phyloP scores from a whole-genome alignment of 345 rosid genomes.

The Gossypium longicalyx region DNA sequence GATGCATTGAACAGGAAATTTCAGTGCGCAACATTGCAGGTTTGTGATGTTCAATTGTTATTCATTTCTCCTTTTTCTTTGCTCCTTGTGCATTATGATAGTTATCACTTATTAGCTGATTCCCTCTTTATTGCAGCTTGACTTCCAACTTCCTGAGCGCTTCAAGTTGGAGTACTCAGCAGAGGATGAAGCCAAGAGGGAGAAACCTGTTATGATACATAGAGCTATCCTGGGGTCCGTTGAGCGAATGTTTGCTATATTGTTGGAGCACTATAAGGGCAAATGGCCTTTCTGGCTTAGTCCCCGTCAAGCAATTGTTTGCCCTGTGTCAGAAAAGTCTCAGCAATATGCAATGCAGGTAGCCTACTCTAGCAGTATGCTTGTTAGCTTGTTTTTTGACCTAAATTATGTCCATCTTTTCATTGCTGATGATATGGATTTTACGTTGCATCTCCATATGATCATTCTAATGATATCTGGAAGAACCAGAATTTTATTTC shows the following conservation, averaged over 20 bases:
- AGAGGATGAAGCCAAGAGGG: constrained; percentile 81
- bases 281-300: constrained; percentile 99
- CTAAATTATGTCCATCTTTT: not conserved
- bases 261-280: constrained; percentile 93
- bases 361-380: constrained; percentile 12
- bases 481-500: not conserved
- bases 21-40: constrained; percentile 98
- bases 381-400: constrained; percentile 6
- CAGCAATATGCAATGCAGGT: constrained; percentile 66
- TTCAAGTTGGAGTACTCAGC: constrained; percentile 77
- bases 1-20: constrained; percentile 90
- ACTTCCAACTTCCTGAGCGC: constrained; percentile 87
- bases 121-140: constrained; percentile 57
- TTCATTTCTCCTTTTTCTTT: not conserved
- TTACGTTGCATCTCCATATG: not conserved
- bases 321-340: constrained; percentile 92
- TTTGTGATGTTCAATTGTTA: constrained; percentile 21
- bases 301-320: constrained; percentile 97
- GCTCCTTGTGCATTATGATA: constrained; percentile 9
- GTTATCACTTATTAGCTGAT: constrained; percentile 20
- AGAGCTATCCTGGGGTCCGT: constrained; percentile 94
- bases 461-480: not conserved
- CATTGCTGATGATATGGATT: not conserved
- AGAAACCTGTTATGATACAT: constrained; percentile 89
- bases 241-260: constrained; percentile 91